Evolutionary conservation across 805 yeast species (phyloP), one percentile per base, ranked within the genome.

Genomic region (Candida sithepensis): DNA sequence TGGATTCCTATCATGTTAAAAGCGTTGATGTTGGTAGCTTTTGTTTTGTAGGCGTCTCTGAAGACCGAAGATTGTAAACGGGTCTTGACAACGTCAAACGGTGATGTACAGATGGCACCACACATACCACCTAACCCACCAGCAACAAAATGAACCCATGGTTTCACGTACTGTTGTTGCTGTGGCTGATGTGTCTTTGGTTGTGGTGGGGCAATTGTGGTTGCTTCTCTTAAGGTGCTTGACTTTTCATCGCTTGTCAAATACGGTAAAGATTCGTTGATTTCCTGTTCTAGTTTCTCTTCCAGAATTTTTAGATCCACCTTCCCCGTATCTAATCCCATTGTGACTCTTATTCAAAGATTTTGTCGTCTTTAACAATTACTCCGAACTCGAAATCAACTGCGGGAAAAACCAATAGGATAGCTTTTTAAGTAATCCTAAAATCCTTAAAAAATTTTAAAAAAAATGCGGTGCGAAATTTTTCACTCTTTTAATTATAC

Each of bases 71-170:
- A 85, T 65, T 94, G 99, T 46, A 94, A 70, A 60, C 99, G 77
- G 0, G 99, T 94, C 63, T 94, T 94, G 33, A 94, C 97, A 43
- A 94, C 95, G 66, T 91, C 99, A 52, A 94, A 79, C 1, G 99
- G 99, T 57, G 96, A 85, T 0, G 99, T 94, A 46, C 82, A 83
- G 2, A 92, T 70, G 2, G 99, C 96, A 22, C 99, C 99, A 26
- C 92, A 88, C 97, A 94, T 94, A 14, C 99, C 99, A 30, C 97
- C 99, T 22, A 88, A 65, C 13, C 96, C 96, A 43, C 94, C 95
- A 12, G 95, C 91, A n/a, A 87, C 87, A 62, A 87, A 87, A 67
- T 86, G 92, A 5, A 85, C 89, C 92, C 82, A 78, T 32, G 83
- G 82, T 49, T 67, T 65, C 2, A 73, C 72, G 36, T 60, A 53